These are phyloP conservation scores for Phytophthora macrochlamydospora DNA, from an alignment of 352 stramenopile species.

Conservation along the genomic window DNA sequence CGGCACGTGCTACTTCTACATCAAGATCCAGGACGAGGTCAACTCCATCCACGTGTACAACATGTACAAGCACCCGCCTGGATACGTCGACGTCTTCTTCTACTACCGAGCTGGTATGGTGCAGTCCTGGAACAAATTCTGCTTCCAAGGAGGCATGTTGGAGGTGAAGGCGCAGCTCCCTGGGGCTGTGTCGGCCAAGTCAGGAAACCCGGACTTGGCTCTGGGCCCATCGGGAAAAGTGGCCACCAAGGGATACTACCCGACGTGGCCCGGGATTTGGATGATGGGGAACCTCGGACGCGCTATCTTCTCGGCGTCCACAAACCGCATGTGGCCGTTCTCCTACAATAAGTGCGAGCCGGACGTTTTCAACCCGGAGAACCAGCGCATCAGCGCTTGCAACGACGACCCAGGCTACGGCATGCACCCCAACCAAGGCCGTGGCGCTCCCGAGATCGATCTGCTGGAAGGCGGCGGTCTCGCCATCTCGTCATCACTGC, in stretches of 20 bases:
- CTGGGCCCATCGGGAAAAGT: slow-evolving; percentile 51
- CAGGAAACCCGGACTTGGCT: slow-evolving; percentile 51
- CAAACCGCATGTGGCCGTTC: slow-evolving; percentile 96
- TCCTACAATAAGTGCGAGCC: slow-evolving; percentile 93
- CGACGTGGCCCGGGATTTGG: slow-evolving; percentile 96
- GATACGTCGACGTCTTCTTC: slow-evolving; percentile 51
- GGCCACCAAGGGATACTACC: slow-evolving; percentile 64
- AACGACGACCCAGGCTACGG: slow-evolving; percentile 90
- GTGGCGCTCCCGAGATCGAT: slow-evolving; percentile 95
- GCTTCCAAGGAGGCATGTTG: slow-evolving; percentile 93
- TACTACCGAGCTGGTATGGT: slow-evolving; percentile 80
- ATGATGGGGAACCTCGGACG: slow-evolving; percentile 95
- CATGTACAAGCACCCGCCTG: slow-evolving; percentile 52
- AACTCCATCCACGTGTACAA: slow-evolving; percentile 60
- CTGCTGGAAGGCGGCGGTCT: slow-evolving; percentile 89
- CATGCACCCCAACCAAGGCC: slow-evolving; percentile 80
- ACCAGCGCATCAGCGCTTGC: slow-evolving; percentile 89
- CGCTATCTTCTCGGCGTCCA: slow-evolving; percentile 94
- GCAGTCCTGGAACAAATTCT: slow-evolving; percentile 94
- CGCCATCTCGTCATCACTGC: slow-evolving; percentile 89
- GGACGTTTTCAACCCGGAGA: slow-evolving; percentile 47
- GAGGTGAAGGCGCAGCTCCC: slow-evolving; percentile 92
- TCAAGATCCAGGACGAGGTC: slow-evolving; percentile 44
- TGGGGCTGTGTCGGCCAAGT: slow-evolving; percentile 55
- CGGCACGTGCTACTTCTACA: slow-evolving; percentile 56